Conservation (phyloP, 805 yeast genomes). For the Lipomyces lipofer region DNA sequence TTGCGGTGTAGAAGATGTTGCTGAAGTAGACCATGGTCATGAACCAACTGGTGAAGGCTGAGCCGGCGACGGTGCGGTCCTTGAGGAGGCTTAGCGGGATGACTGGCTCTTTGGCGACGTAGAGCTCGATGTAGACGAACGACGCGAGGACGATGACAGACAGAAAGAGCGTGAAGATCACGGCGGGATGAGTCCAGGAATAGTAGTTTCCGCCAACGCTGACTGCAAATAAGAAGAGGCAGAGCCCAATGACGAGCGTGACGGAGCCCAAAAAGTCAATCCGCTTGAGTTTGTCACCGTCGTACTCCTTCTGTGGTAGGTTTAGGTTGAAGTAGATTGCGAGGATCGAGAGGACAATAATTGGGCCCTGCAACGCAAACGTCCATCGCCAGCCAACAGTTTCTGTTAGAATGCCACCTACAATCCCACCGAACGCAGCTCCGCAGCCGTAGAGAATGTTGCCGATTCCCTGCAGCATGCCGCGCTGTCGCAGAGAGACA, state of each 20-base stretch:
- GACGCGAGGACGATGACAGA: constrained; percentile 40
- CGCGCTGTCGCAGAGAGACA: constrained; percentile 68
- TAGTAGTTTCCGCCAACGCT: constrained; percentile 63
- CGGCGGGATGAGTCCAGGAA: constrained; percentile 48
- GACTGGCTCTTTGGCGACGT: constrained; percentile 61
- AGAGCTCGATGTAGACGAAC: constrained; percentile 55
- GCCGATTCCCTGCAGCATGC: constrained; percentile 78
- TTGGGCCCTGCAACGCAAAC: constrained; percentile 45
- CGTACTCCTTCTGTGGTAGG: constrained; percentile 21
- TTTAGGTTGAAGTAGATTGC: constrained; percentile 37
- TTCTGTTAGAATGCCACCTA: constrained; percentile 56
- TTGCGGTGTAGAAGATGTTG: constrained; percentile 66
- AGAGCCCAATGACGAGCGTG: constrained; percentile 56
- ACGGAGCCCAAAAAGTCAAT: constrained; percentile 67
- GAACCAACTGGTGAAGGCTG: constrained; percentile 70
- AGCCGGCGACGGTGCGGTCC: constrained; percentile 60
- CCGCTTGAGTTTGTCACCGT: constrained; percentile 49
- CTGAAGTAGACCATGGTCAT: constrained; percentile 67
- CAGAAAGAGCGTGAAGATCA: constrained; percentile 40
- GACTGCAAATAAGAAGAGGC: constrained; percentile 60
- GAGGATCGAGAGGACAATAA: constrained; percentile 41
- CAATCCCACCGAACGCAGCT: constrained; percentile 63
- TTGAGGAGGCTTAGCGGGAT: constrained; percentile 60
- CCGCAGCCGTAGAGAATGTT: constrained; percentile 79
- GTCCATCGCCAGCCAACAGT: constrained; percentile 63